Base-by-base conservation (phyloP, 306 rosid genomes). In the Glycine tomentella region DNA sequence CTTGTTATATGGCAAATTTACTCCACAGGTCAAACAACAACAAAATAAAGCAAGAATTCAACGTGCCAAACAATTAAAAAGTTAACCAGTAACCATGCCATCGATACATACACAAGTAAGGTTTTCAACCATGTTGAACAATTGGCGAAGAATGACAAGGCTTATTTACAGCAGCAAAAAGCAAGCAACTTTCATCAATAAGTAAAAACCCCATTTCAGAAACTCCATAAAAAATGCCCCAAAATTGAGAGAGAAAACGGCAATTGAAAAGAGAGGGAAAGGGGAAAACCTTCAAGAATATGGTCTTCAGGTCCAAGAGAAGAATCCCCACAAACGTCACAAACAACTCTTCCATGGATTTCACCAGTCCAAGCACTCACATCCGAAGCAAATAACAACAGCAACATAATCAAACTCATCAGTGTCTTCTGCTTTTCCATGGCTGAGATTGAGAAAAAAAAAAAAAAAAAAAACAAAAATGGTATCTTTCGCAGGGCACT, bases 311-410 rank as follows among this genome's bases (percentile, higher is more conserved):
- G 98, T 66, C 99, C 96, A 48, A 93, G 77, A 38, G 96, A 87
- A 78, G 98, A 91, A 86, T 95, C 99, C 6, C 90, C 94, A 58
- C 98, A 95, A 71, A 91, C 93, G 84, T 93, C 98, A 82, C 98
- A 95, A 79, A 93, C 84, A 78, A 95, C 99, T 79, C 94, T 84
- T 76, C 99, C 98, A 82, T 91, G 94, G 84, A 95, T 91, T 92
- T 93, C 97, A 76, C 99, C 99, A 1, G 97, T 95, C 99, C 99
- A 95, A 78, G 82, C 96, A 69, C 82, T 86, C n/a, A 78, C 91
- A 25, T 82, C 80, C 56, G 72, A 81, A 36, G 63, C 79, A 76
- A 83, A 84, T 20, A 87, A 13, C 6, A 76, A 15, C 9, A 34
- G 38, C 38, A 76, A 83, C 6, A 92, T 9, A 76, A 87, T 46